Base-by-base conservation (phyloP, 768 basidiomycete species). In the Naganishia vishniacii region DNA sequence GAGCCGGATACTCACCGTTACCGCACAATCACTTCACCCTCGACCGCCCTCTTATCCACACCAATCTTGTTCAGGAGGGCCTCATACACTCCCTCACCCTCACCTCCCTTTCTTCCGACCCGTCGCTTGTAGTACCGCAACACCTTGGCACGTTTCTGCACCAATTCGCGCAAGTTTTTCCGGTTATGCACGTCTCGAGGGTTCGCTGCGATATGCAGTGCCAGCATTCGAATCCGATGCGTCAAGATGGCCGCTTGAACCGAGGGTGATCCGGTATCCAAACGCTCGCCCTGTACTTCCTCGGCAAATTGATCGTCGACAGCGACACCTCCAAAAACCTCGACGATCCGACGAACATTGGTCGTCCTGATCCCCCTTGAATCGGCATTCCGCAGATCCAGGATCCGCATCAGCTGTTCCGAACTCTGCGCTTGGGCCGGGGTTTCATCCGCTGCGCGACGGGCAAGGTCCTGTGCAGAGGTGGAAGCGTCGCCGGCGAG, bases 301-400 rank as follows among this genome's bases (percentile, higher is more conserved):
- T 65, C 2, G 28, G 44, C 40, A 59, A 3, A 44, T 37, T 37
- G 34, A 42, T 28, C 18, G 75, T 93, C 88, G 47, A 26, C 41
- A 12, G 25, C 40, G 28, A 26, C 44, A 7, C 82, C 80, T 0
- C 92, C 94, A 78, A 98, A 97, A 29, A 83, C 85, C 15, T 79
- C 78, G 29, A 95, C 81, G 66, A 92, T 87, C 66, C 91, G 82
- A 72, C 84, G 81, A 65, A 88, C 81, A 75, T 95, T 97, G 78
- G 91, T 89, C 71, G 83, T 89, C 56, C 88, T 84, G 66, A 97
- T 85, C n/a, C 90, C 91, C 31, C 78, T 80, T 29, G 90, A 88
- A 69, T 88, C 89, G 18, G 94, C 88, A 72, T 98, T 97, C 67
- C 86, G 81, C 70, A 98, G 78, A 78, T 95, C 91, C 23, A 91